Conservation (phyloP, 768 basidiomycete genomes). For the Tricholomella constricta region DNA sequence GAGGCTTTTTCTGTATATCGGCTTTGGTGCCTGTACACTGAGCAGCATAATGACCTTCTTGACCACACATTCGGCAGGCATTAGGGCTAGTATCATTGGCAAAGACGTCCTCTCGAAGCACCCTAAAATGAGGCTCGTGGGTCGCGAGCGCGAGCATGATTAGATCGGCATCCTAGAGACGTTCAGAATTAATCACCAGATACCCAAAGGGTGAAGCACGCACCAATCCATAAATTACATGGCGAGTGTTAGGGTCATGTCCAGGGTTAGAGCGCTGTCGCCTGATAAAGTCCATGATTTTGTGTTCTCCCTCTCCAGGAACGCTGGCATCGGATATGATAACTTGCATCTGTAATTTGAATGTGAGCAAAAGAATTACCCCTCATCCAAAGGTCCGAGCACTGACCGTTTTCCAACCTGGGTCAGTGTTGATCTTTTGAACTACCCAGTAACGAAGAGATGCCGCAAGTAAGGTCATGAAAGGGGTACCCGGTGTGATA, state of each 20-base stretch:
- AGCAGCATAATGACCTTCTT: conserved; percentile 93
- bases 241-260: conserved; percentile 93
- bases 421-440: conserved; percentile 91
- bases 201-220: conserved; percentile 25
- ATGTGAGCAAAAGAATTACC: conserved; percentile 1
- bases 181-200: conserved; percentile 12
- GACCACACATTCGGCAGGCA: conserved; percentile 91
- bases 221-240: conserved; percentile 97
- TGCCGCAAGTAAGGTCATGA: conserved; percentile 89
- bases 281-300: conserved; percentile 98
- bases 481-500: conserved; percentile 98
- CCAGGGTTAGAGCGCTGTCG: conserved; percentile 83
- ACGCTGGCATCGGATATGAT: conserved; percentile 97
- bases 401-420: conserved; percentile 91
- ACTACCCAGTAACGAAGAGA: conserved; percentile 97
- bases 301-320: conserved; percentile 99
- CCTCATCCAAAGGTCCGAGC: neutral
- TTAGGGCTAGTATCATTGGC: conserved; percentile 71
- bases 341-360: conserved; percentile 72
- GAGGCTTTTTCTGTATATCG: conserved; percentile 66
- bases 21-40: conserved; percentile 86
- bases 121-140: conserved; percentile 97
- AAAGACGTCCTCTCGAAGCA: conserved; percentile 98
- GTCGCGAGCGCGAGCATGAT: conserved; percentile 99
- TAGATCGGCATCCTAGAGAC: conserved; percentile 87